Evolutionary conservation across 139 green algal species (phyloP).

Genomic region (Asterochloris erici): DNA sequence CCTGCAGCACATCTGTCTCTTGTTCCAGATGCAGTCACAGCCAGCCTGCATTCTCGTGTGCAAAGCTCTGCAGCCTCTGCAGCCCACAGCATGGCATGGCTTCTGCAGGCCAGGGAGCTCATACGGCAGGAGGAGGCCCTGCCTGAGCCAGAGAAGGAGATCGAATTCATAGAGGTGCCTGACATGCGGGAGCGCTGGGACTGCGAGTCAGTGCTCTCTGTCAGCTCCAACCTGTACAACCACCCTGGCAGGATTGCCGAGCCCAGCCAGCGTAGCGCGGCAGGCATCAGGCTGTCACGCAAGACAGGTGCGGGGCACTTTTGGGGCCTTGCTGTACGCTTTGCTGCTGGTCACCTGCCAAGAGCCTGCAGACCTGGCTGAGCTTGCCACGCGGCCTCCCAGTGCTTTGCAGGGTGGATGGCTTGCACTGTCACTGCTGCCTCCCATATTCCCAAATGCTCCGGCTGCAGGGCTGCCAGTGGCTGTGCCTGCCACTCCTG

Average conservation of each 20-base stretch:
- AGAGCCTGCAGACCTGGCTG: not conserved
- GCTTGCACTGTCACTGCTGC: not conserved
- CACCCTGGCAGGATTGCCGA: slow-evolving; percentile 68
- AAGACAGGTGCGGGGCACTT: not conserved
- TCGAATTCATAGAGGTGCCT: no score
- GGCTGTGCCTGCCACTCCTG: no score
- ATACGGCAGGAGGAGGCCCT: not conserved
- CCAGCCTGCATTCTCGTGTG: no score
- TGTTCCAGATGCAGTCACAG: no score
- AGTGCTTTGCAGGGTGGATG: not conserved
- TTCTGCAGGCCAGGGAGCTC: not conserved
- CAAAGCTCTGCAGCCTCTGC: no score
- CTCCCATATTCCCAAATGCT: not conserved
- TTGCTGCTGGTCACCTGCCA: no score
- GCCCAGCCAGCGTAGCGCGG: not conserved
- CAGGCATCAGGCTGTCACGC: not conserved
- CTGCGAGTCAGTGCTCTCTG: slow-evolving; percentile 81
- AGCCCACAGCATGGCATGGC: no score
- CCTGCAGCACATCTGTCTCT: no score
- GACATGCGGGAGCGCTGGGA: slow-evolving; percentile 64
- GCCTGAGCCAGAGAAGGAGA: not conserved
- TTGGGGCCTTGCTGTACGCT: no score
- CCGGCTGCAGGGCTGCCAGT: no score
- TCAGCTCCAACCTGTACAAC: slow-evolving; percentile 80
- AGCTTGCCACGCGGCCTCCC: not conserved